Conservation (phyloP, 148 eudicot genomes). For the Persicaria maculosa region DNA sequence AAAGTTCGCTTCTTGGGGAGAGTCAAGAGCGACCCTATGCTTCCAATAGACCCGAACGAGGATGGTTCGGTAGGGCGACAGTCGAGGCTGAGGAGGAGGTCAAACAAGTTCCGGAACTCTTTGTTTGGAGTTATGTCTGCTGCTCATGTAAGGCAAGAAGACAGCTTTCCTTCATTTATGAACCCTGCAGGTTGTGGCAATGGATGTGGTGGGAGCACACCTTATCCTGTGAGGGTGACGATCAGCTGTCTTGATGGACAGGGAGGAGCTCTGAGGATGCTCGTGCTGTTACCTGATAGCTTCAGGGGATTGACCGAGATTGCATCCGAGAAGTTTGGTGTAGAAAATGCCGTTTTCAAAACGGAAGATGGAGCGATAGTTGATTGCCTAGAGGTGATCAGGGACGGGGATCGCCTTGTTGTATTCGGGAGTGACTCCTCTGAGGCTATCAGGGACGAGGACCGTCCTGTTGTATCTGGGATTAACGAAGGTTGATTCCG, state of each 20-base stretch:
- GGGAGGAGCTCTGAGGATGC: constrained; percentile 36
- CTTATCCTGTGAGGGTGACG: constrained; percentile 30
- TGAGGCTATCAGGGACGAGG: constrained; percentile 38
- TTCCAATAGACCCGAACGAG: not conserved
- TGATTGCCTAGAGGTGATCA: constrained; percentile 49
- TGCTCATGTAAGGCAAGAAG: constrained; percentile 27
- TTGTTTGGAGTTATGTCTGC: constrained; percentile 76
- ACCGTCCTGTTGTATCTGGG: constrained; percentile 31
- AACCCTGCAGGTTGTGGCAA: not conserved
- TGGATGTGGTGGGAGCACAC: not conserved
- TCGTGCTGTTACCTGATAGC: constrained; percentile 48
- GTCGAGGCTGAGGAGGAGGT: constrained; percentile 38
- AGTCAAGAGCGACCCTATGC: constrained; percentile 49
- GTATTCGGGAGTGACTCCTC: not conserved
- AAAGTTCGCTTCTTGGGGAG: constrained; percentile 33
- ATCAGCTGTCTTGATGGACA: constrained; percentile 37
- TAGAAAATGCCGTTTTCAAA: constrained; percentile 30
- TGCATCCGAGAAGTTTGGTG: constrained; percentile 42
- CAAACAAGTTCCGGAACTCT: constrained; percentile 60
- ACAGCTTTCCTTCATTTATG: constrained; percentile 21
- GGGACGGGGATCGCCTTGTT: constrained; percentile 79
- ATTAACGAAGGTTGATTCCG: no score
- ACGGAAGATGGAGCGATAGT: constrained; percentile 58
- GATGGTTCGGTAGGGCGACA: constrained; percentile 24
- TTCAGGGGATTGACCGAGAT: constrained; percentile 44